Conservation (phyloP, 495 filamentous ascomycete genomes). For the Talaromyces ruber region DNA sequence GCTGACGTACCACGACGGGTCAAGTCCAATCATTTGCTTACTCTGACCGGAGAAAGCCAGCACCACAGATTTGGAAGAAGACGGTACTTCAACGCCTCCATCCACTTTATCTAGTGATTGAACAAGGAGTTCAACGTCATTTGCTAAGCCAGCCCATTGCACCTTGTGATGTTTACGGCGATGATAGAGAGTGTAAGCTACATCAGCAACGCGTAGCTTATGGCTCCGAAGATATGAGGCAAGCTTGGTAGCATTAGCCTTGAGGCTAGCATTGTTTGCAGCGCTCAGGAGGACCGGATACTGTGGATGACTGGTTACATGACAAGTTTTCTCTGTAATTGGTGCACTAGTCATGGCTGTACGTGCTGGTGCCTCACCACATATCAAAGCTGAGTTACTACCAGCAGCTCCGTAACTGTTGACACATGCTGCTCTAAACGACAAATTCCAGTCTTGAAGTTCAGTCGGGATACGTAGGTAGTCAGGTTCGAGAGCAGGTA, state of each 20-base stretch:
- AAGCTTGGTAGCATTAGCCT: background rate
- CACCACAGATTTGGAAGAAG: background rate
- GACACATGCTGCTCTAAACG: background rate
- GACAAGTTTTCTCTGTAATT: background rate
- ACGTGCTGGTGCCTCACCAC: background rate
- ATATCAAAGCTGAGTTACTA: slow-evolving; percentile 8
- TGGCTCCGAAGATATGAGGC: background rate
- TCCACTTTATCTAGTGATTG: background rate
- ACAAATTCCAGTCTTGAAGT: background rate
- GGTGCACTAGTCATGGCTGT: background rate
- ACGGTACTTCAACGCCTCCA: background rate
- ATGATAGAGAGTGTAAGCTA: background rate
- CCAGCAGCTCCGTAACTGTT: slow-evolving; percentile 1
- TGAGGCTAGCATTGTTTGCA: background rate
- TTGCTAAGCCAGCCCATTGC: background rate
- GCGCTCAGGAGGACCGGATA: background rate
- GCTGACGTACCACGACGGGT: background rate
- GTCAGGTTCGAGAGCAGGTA: slow-evolving; percentile 7
- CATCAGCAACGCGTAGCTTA: background rate
- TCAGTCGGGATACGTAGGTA: background rate
- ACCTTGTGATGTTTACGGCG: background rate
- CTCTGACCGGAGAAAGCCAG: background rate
- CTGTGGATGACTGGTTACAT: background rate
- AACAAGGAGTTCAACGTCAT: background rate
- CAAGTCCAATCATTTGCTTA: background rate